phyloP scores from a whole-genome alignment of 768 basidiomycete genomes.

The Termitomyces titanicus region DNA sequence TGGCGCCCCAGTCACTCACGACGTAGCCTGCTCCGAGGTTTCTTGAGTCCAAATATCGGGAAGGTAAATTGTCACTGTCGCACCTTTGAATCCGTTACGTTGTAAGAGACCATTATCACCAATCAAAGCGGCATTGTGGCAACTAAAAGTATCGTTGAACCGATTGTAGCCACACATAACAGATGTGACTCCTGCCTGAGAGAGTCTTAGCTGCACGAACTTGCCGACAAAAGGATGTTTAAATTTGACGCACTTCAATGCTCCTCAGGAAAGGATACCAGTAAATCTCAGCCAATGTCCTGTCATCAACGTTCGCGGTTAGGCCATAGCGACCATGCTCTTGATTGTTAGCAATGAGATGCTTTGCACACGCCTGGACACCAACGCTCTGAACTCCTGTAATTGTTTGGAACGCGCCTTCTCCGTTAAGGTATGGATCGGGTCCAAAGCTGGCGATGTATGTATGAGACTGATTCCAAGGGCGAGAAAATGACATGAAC shows the following conservation, averaged over 20 bases:
- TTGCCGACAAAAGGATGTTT: neutral
- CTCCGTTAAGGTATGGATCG: conserved; percentile 64
- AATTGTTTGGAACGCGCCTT: conserved; percentile 57
- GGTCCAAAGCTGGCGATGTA: conserved; percentile 39
- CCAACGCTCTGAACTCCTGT: conserved; percentile 57
- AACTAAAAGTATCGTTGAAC: conserved; percentile 59
- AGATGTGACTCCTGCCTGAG: conserved; percentile 43
- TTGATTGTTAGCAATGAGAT: conserved; percentile 47
- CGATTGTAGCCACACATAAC: conserved; percentile 55
- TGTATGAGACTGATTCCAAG: neutral
- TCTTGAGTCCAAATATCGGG: too few relatives aligned
- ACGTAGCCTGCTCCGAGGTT: conserved; percentile 30
- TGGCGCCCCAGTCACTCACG: conserved; percentile 54
- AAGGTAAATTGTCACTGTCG: too few relatives aligned
- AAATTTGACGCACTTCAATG: conserved; percentile 36
- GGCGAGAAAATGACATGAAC: neutral
- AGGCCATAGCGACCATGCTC: conserved; percentile 49
- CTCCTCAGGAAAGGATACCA: conserved; percentile 47
- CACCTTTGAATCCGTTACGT: conserved; percentile 41
- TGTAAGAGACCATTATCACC: conserved; percentile 36
- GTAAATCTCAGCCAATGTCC: conserved; percentile 52
- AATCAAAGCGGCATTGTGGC: conserved; percentile 53
- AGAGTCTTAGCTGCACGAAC: neutral
- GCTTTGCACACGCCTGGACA: conserved; percentile 58
- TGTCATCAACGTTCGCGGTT: conserved; percentile 49